Evolutionary conservation across 164 flowering plant genomes (phyloP), one percentile per base, ranked within the genome.

Genomic region (Paratinospora sagittata): DNA sequence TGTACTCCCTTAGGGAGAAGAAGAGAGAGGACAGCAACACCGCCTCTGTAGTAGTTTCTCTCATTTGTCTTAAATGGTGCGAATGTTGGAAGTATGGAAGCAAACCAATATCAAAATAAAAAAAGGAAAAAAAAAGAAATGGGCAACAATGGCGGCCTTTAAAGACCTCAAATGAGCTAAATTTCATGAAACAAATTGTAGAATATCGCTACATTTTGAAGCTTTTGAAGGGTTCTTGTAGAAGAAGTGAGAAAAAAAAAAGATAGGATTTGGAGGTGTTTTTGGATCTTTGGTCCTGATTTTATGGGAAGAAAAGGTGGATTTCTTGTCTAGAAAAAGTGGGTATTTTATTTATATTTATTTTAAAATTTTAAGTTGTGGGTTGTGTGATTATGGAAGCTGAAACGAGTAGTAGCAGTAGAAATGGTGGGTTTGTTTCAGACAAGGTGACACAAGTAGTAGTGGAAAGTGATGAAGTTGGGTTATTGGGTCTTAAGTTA

Each of bases 71-170:
- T 52, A 52, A 52, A 52, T 52, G 67, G 76, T 66, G 78, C 82
- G 89, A 87, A 87, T 88, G 96, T 87, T 87, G 88, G 89, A 82
- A 70, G 83, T 85, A 81, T 76, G 76, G 91, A 84, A 87, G 83
- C 92, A 90, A 80, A 76, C n/a, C n/a, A n/a, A n/a, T n/a, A n/a
- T n/a, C n/a, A n/a, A n/a, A n/a, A n/a, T n/a, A n/a, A n/a, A n/a
- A n/a, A n/a, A n/a, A n/a, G n/a, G n/a, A n/a, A n/a, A n/a, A 70
- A 43, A 34, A 63, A 73, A 66, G 9, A 27, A 70, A 58, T 73
- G 77, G 75, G 74, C 72, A 67, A 73, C 67, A 75, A 80, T 84
- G 88, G 87, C 86, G 83, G 88, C n/a, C n/a, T n/a, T n/a, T n/a
- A n/a, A n/a, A n/a, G n/a, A n/a, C n/a, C n/a, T n/a, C n/a, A n/a